These are phyloP conservation scores for Colletotrichum trifolii DNA, from an alignment of 2,329 filamentous ascomycete genomes.

Conservation along the genomic window DNA sequence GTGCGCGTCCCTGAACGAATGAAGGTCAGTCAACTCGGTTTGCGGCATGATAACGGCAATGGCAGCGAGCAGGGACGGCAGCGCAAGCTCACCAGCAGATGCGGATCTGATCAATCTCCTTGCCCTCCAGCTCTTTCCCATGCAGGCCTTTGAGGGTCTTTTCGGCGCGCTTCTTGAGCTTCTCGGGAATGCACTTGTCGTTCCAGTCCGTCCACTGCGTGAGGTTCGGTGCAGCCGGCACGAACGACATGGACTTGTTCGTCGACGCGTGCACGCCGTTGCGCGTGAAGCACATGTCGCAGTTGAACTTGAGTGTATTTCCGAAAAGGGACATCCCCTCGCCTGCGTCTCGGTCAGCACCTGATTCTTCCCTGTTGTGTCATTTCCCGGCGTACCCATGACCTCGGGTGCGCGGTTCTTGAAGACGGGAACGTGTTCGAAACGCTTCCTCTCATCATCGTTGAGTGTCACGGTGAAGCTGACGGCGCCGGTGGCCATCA, in stretches of 20 bases:
- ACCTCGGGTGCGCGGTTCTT: slow-evolving; percentile 55
- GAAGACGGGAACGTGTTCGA: slow-evolving; percentile 64
- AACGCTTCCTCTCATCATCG: slow-evolving; percentile 58
- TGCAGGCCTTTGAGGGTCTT: slow-evolving; percentile 54
- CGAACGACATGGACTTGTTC: slow-evolving; percentile 63
- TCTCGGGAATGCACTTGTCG: slow-evolving; percentile 50
- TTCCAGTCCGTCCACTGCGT: slow-evolving; percentile 53
- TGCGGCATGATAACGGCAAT: background rate
- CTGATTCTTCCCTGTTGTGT: background rate
- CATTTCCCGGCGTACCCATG: slow-evolving; percentile 48
- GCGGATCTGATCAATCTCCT: slow-evolving; percentile 54
- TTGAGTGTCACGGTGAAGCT: slow-evolving; percentile 53
- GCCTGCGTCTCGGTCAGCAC: slow-evolving; percentile 42
- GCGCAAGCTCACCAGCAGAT: slow-evolving; percentile 56
- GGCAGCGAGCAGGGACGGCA: no score
- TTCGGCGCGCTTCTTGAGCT: slow-evolving; percentile 56
- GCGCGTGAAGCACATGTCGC: slow-evolving; percentile 68
- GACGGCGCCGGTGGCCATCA: slow-evolving; percentile 66
- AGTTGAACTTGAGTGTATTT: slow-evolving; percentile 70
- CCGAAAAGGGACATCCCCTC: slow-evolving; percentile 58
- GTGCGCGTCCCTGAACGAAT: slow-evolving; percentile 64
- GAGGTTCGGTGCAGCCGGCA: slow-evolving; percentile 56
- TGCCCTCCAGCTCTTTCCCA: slow-evolving; percentile 51
- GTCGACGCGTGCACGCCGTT: slow-evolving; percentile 57
- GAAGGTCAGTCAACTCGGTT: background rate